Conservation (phyloP, 305 asterid species). For the Fraxinus ornus region DNA sequence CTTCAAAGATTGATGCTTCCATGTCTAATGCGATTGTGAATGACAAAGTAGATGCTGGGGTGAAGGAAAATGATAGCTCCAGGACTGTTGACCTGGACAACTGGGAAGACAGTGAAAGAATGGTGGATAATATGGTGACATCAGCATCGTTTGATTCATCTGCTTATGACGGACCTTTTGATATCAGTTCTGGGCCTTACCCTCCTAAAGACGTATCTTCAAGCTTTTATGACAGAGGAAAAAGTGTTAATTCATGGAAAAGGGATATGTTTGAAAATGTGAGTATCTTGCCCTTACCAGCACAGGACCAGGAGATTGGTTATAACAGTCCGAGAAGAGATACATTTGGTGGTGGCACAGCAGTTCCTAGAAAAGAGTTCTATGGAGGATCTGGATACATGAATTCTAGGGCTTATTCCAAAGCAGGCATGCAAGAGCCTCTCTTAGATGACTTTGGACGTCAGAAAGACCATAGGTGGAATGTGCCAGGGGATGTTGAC, state of each 20-base stretch:
- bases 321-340: conserved; percentile 66
- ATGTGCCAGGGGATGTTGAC: conserved; percentile 53
- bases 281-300: conserved; percentile 41
- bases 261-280: conserved; percentile 66
- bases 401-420: conserved; percentile 50
- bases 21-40: conserved; percentile 35
- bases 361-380: conserved; percentile 56
- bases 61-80: conserved; percentile 47
- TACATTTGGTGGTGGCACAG: conserved; percentile 56
- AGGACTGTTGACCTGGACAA: conserved; percentile 54
- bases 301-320: conserved; percentile 54
- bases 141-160: conserved; percentile 58
- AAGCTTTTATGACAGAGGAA: conserved; percentile 55
- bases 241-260: conserved; percentile 64
- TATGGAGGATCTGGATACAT: conserved; percentile 61
- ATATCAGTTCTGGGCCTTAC: conserved; percentile 54
- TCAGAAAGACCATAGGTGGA: conserved; percentile 71
- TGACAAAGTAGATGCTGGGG: conserved; percentile 44
- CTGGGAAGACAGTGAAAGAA: conserved; percentile 90
- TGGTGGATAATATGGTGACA: conserved; percentile 62
- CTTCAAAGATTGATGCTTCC: conserved; percentile 38
- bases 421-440: conserved; percentile 53
- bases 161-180: conserved; percentile 48
- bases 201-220: conserved; percentile 60
- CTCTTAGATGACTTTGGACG: conserved; percentile 62